These are phyloP conservation scores for Hortaea werneckii DNA, from an alignment of 2,329 filamentous ascomycete species.

Conservation along the genomic window DNA sequence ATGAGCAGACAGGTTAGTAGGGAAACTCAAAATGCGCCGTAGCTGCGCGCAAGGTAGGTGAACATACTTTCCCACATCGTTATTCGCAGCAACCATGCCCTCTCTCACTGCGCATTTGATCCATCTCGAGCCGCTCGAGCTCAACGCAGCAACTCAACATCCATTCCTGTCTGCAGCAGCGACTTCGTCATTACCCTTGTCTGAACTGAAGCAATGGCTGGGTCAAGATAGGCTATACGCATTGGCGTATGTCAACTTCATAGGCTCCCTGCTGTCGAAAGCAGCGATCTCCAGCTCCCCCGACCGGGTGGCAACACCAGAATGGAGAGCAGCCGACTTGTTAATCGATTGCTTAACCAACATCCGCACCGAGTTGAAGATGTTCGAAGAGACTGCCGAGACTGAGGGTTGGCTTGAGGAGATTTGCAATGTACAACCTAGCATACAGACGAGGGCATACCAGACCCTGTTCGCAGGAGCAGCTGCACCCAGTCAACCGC, in stretches of 20 bases:
- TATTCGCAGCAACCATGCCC: conserved; percentile 21
- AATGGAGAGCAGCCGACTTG: conserved; percentile 50
- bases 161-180: conserved; percentile 58
- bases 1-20: no score
- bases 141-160: conserved; percentile 51
- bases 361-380: conserved; percentile 53
- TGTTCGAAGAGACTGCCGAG: conserved; percentile 55
- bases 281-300: conserved; percentile 42
- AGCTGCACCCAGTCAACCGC: conserved; percentile 37
- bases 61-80: neutral
- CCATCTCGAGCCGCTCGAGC: conserved; percentile 36
- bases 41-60: neutral
- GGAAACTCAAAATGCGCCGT: no score
- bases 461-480: conserved; percentile 50
- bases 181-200: conserved; percentile 48
- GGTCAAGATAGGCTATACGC: conserved; percentile 64
- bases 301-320: conserved; percentile 35
- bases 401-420: conserved; percentile 32
- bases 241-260: conserved; percentile 58
- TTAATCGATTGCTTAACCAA: conserved; percentile 55
- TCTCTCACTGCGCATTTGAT: conserved; percentile 51
- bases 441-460: conserved; percentile 33
- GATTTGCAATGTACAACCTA: conserved; percentile 32
- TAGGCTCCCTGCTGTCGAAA: conserved; percentile 52
- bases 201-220: conserved; percentile 54